These are phyloP conservation scores for Scedosporium boydii DNA, from an alignment of 2,329 filamentous ascomycete genomes.

Conservation along the genomic window DNA sequence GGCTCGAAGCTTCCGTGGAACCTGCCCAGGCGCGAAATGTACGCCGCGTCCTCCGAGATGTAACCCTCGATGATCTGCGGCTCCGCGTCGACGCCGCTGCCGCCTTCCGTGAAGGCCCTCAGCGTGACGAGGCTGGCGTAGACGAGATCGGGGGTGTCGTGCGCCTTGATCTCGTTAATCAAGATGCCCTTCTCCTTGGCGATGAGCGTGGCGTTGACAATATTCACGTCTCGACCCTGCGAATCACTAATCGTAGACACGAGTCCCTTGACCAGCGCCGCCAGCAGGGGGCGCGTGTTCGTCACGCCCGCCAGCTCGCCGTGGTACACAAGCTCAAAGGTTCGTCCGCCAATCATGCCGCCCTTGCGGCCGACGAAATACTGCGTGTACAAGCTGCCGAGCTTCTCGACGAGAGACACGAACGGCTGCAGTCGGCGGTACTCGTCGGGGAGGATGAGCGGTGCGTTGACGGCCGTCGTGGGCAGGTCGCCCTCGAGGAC, in stretches of 20 bases:
- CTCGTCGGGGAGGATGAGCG: slow-evolving; percentile 72
- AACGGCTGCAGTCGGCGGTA: slow-evolving; percentile 71
- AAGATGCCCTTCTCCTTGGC: slow-evolving; percentile 69
- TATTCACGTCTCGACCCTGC: slow-evolving; percentile 52
- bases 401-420: slow-evolving; percentile 66
- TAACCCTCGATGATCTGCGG: slow-evolving; percentile 54
- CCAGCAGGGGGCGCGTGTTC: slow-evolving; percentile 71
- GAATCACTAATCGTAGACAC: slow-evolving; percentile 58
- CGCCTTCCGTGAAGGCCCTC: slow-evolving; percentile 35
- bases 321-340: slow-evolving; percentile 69
- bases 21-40: slow-evolving; percentile 63
- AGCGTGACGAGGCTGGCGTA: slow-evolving; percentile 66
- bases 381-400: slow-evolving; percentile 71
- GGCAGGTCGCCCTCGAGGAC: slow-evolving; percentile 66
- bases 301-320: slow-evolving; percentile 61
- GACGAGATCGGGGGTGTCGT: slow-evolving; percentile 50
- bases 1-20: slow-evolving; percentile 68
- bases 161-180: slow-evolving; percentile 62
- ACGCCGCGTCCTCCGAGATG: slow-evolving; percentile 52
- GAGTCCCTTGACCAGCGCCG: slow-evolving; percentile 69
- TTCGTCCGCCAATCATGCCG: slow-evolving; percentile 47
- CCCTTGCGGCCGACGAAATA: slow-evolving; percentile 45
- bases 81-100: slow-evolving; percentile 14
- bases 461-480: slow-evolving; percentile 69
- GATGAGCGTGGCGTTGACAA: slow-evolving; percentile 70